Evolutionary conservation across 495 filamentous ascomycete genomes (phyloP), one percentile per base, ranked within the genome.

Genomic region (Aspergillus biplanus): DNA sequence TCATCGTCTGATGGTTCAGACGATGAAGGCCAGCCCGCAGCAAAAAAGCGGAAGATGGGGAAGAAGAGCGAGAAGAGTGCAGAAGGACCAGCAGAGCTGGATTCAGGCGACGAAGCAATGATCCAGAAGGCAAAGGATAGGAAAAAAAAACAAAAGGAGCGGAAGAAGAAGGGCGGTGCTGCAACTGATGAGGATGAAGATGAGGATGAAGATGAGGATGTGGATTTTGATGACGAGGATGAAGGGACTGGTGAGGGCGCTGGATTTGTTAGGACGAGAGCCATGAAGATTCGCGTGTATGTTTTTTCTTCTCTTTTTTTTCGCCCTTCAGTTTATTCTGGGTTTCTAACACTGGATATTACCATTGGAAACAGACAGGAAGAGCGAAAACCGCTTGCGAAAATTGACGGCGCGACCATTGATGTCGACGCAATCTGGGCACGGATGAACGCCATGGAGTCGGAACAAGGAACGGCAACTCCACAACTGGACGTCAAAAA

Each of bases 381-480:
- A 73, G 85, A 90, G 69, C 85, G 82, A 52, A 88, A 85, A 77
- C 74, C 83, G n/a, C 75, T 87, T 35, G 81, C 85, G 7, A 82
- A 76, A 57, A 86, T 81, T 47, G 87, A 87, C 6, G 89, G 86
- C 4, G 88, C 89, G 8, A 97, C 93, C 11, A 78, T 95, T 52
- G 91, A 99, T 70, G 90, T 99, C n/a, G 89, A 98, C 63, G 87
- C 87, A 11, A 68, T 98, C 15, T 99, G 95, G 95, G 84, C 83
- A 33, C 83, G 86, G 67, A 91, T 99, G 91, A 88, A 85, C 27
- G 76, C 83, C 7, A 69, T 77, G 11, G 68, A 71, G n/a, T 63
- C 55, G 18, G 53, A 67, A 0, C 8, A 63, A 31, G 70, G 68
- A 27, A 27, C 63, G 21, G 13, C 56, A 58, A 47, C 61, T 21